Percentiles rank a stretch among this genome's conserved stretches.
Evolutionary conservation across 2,329 filamentous ascomycete genomes (phyloP).

Genomic region (Cercospora citrullina): DNA sequence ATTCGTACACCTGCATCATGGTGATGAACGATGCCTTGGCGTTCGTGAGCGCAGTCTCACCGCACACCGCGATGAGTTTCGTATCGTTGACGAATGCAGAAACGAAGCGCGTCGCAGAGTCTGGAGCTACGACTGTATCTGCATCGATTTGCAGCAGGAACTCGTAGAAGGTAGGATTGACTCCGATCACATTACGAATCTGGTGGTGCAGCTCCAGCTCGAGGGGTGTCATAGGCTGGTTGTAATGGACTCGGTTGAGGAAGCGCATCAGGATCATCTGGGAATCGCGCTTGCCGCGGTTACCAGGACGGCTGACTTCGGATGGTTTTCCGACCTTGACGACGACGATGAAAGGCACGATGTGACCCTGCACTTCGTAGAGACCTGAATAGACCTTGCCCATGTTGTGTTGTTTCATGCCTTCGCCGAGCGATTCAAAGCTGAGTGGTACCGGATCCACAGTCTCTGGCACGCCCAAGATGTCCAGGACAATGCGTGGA

Average conservation of each 20-base stretch:
- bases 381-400: conserved; percentile 97
- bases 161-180: conserved; percentile 98
- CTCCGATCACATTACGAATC: conserved; percentile 96
- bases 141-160: conserved; percentile 96
- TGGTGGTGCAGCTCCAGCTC: conserved; percentile 99
- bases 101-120: conserved; percentile 90
- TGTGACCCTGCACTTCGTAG: conserved; percentile 96
- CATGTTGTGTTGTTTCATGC: conserved; percentile 98
- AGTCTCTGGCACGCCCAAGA: conserved; percentile 88
- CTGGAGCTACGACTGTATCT: conserved; percentile 87
- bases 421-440: conserved; percentile 94
- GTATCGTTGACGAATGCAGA: conserved; percentile 89
- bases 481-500: conserved; percentile 92
- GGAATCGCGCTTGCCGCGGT: conserved; percentile 98
- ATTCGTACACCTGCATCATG: conserved; percentile 99
- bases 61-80: conserved; percentile 87
- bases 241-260: conserved; percentile 98
- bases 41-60: conserved; percentile 91
- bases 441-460: conserved; percentile 94
- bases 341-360: conserved; percentile 93
- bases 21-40: conserved; percentile 91
- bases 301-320: conserved; percentile 76
- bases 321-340: conserved; percentile 90
- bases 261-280: conserved; percentile 99
- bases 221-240: conserved; percentile 89